phyloP scores from a whole-genome alignment of 345 rosid species.

The Populus simonii region DNA sequence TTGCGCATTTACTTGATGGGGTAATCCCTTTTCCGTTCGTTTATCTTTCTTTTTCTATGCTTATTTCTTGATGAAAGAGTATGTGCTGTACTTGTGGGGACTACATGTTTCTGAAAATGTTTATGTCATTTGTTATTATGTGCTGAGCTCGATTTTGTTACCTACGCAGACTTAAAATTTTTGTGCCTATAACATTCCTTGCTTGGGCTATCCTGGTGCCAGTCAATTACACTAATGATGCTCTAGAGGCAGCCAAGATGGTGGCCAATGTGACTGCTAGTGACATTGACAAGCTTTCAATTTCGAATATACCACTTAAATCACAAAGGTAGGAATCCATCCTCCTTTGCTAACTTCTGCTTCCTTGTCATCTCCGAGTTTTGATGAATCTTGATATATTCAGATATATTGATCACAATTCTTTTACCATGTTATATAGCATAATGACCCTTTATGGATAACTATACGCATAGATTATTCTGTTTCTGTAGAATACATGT shows the following conservation, averaged over 20 bases:
- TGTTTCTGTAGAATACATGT: not conserved
- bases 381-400: not conserved
- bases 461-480: no score
- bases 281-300: constrained; percentile 82
- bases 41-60: not conserved
- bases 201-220: constrained; percentile 85
- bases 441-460: not conserved
- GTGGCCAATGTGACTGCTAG: constrained; percentile 64
- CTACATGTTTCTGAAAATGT: not conserved
- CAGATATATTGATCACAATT: not conserved
- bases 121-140: not conserved
- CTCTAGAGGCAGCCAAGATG: constrained; percentile 34
- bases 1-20: constrained; percentile 91
- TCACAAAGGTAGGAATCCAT: constrained; percentile 54
- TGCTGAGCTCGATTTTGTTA: constrained; percentile 4
- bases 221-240: constrained; percentile 59
- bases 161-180: constrained; percentile 72
- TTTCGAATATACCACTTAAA: constrained; percentile 62
- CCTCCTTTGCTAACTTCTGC: not conserved
- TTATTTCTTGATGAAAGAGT: not conserved
- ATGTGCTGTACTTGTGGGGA: not conserved
- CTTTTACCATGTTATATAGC: not conserved
- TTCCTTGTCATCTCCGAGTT: not conserved
- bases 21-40: constrained; percentile 29
- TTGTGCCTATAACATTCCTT: constrained; percentile 67